Base-by-base conservation (phyloP, 768 basidiomycete species). In the Cubamyces sp. region DNA sequence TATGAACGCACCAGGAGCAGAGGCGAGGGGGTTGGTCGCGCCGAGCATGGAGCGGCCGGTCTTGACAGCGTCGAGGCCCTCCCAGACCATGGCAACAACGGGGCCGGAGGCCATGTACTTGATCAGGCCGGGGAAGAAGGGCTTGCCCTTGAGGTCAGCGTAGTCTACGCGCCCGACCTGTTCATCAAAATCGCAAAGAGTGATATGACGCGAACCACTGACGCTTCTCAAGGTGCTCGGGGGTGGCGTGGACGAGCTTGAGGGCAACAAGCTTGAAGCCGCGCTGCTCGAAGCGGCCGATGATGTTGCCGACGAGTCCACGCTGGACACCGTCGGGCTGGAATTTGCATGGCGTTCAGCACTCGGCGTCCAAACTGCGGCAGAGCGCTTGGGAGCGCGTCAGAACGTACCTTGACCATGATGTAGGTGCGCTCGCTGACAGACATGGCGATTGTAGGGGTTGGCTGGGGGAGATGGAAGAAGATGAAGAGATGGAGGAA, bases 251-350 rank as follows among this genome's bases (percentile, higher is more conserved):
- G 64, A 87, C 87, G 74, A 98, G 82, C 83, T 99, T 98, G 74
- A 98, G 82, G 62, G 96, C 96, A 74, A 90, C 82, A 75, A 98
- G 90, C 84, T 98, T 97, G 88, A 87, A 99, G 68, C 97, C 97
- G 69, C 96, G 94, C 82, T 91, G 87, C 86, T 99, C 97, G 79
- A 99, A 98, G 71, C 96, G 87, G 73, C 83, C 71, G 78, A 96
- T 92, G 87, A 98, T 98, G 81, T 94, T 89, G 75, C 94, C 96
- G 75, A 96, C 82, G 78, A 98, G 91, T 69, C 84, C 88, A 71
- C 97, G 92, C 80, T 98, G 94, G 81, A 99, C 97, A 77, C 96
- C 97, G 80, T 99, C 97, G 71, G 97, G 97, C 96, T 97, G 60
- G 3, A 58, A 19, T 16, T 19, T 11, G 54, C 15, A 23, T 45